These are phyloP conservation scores for Candida golubevii DNA, from an alignment of 805 yeast genomes.

Conservation along the genomic window DNA sequence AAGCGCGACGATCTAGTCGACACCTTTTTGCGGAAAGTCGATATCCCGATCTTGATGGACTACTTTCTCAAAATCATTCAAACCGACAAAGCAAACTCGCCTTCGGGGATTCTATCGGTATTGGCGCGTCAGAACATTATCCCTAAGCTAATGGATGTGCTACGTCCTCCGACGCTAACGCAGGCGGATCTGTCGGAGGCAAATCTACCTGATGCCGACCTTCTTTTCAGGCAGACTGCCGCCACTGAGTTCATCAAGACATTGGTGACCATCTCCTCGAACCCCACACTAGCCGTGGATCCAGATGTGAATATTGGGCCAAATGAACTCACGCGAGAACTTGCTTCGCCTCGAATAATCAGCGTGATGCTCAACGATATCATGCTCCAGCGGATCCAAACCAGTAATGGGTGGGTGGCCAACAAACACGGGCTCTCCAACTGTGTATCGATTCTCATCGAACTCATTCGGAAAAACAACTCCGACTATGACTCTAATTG, in stretches of 20 bases:
- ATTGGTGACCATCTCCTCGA: slow-evolving; percentile 88
- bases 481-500: slow-evolving; percentile 92
- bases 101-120: slow-evolving; percentile 80
- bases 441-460: slow-evolving; percentile 93
- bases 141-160: slow-evolving; percentile 62
- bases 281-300: slow-evolving; percentile 62
- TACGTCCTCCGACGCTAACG: slow-evolving; percentile 59
- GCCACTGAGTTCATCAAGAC: slow-evolving; percentile 96
- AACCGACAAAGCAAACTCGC: slow-evolving; percentile 84
- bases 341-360: slow-evolving; percentile 72
- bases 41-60: slow-evolving; percentile 93
- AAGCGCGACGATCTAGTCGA: slow-evolving; percentile 69
- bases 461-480: slow-evolving; percentile 89
- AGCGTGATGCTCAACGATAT: slow-evolving; percentile 67
- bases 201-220: slow-evolving; percentile 26
- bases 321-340: slow-evolving; percentile 85
- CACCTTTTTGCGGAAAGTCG: slow-evolving; percentile 78
- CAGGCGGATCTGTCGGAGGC: background rate
- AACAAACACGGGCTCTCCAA: slow-evolving; percentile 88
- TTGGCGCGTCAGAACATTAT: slow-evolving; percentile 71
- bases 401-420: slow-evolving; percentile 15
- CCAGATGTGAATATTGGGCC: slow-evolving; percentile 94
- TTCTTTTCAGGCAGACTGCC: slow-evolving; percentile 69
- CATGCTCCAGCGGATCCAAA: slow-evolving; percentile 37
- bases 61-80: slow-evolving; percentile 83